Base-by-base conservation (phyloP, 371 early-diverging fungal genomes). In the Phascolomyces articulosus region DNA sequence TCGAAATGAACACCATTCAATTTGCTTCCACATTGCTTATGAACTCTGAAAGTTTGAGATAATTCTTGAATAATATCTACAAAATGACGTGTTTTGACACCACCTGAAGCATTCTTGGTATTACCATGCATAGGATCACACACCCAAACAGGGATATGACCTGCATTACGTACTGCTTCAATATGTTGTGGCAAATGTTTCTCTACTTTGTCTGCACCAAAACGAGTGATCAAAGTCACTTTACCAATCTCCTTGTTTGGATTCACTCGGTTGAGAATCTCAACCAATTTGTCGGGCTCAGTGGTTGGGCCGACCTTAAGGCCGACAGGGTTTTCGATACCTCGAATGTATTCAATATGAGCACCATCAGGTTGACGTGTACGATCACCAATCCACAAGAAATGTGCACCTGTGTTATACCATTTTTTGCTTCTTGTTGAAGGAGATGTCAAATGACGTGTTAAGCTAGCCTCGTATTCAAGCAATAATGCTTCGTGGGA, bases 121-220 rank as follows among this genome's bases (percentile, higher is more conserved):
- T 98, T 98, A 68, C 98, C 98, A 73, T 98, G 98, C 96, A 96
- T 96, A 9, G 98, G 98, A 74, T 98, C 98, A 77, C 94, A 94
- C 31, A 90, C 91, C 98, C 97, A 98, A 21, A 97, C 96, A 11
- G 96, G 96, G 62, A 85, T 82, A 75, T 97, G 97, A 2, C 87
- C 87, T 0, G 95, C 89, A 2, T 74, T 74, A 64, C 92, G 87
- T 13, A 98, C 96, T 8, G 98, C 97, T 62, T 85, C 75, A 69
- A 98, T 95, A 66, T 96, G 96, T 15, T 80, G 89, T 0, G 97
- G 96, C 34, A 98, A 75, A 65, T 85, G 84, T 64, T 91, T 79
- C 40, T 87, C 87, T 15, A 98, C 90, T 53, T 95, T 93, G 66
- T 82, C 86, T 15, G 88, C 90, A 49, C 98, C 98, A 70, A 96